Base-by-base conservation (phyloP, 306 rosid genomes). In the Glycine soja region DNA sequence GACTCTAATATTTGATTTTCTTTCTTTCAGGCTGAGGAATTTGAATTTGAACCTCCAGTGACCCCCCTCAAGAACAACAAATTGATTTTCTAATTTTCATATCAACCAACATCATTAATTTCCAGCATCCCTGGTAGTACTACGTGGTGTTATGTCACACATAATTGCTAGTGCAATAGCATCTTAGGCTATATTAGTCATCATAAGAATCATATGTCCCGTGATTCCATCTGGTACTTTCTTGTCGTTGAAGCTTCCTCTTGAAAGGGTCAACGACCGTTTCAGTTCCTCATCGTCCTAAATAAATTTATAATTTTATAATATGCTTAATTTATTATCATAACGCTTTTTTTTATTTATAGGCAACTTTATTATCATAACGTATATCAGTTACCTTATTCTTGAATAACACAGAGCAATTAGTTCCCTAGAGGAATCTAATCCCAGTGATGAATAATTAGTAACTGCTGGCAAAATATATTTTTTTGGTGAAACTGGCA, bases 31-130 rank as follows among this genome's bases (percentile, higher is more conserved):
- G 94, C 53, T 88, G 82, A 90, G 87, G 86, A 87, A 88, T 86
- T 16, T 91, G 85, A 93, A 88, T 86, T 16, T 91, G 85, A 93
- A 77, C 75, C 91, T 90, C 77, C 81, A 87, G 61, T 93, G 89
- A 90, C 81, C 50, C n/a, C 40, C 61, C 54, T 72, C 76, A 13
- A 74, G 76, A 73, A 64, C 75, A 62, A 80, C 77, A 79, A 75
- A 76, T n/a, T 36, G 38, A 53, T 81, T 74, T 66, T 67, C 62
- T 71, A 42, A 72, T 58, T 72, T 66, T 67, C 56, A 77, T 36
- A 36, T 36, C 81, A 70, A 76, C 40, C 50, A 64, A 61, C 61
- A 47, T 51, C 16, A 57, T 66, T 40, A 38, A 2, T 75, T 54
- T 46, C 65, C 58, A 34, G 58, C 52, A 36, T 69, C 66, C 66